Evolutionary conservation across 148 eudicot species (phyloP), one percentile per base, ranked within the genome.

Genomic region (Rhododendron mucronatum): DNA sequence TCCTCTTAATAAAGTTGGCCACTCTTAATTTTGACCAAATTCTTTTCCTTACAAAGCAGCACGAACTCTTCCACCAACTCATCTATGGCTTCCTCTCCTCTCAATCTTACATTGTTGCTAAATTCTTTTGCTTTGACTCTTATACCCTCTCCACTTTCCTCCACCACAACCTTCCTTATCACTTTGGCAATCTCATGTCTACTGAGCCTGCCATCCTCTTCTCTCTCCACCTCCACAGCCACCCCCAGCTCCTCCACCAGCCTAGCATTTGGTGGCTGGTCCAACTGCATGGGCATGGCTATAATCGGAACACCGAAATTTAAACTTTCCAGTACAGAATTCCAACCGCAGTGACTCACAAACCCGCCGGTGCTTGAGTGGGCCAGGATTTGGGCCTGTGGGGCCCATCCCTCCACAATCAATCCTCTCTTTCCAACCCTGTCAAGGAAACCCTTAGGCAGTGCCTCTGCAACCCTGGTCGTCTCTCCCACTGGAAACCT

Each of bases 281-380:
- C 91, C 39, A 83, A 50, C 1, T 89, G 86, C 83, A 88, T 88
- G 0, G 91, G 90, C 81, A 84, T 13, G 15, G 85, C 87, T 28
- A 90, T 41, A 7, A 90, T 84, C 8, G 91, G 91, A 14, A 90
- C 88, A 1, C 88, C 90, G 61, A 61, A 63, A 1, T 41, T 23
- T 0, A 86, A 39, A 35, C 90, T 80, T 41, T 90, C 90, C 76
- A 84, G 61, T 6, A 88, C n/a, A 3, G 91, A 90, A 57, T 78
- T 84, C 91, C 91, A 90, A 0, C 89, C 89, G 28, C 89, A 90
- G 3, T 90, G 91, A 61, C 91, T 87, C 83, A 90, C 84, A 48
- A 90, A 90, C 1, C 89, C 91, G 5, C 88, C 89, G 4, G 47
- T 28, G 44, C 81, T 86, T 15, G 76, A 12, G 48, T 90, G 91